phyloP scores from a whole-genome alignment of 2,329 filamentous ascomycete genomes.

The Pleoardoris graminearum region DNA sequence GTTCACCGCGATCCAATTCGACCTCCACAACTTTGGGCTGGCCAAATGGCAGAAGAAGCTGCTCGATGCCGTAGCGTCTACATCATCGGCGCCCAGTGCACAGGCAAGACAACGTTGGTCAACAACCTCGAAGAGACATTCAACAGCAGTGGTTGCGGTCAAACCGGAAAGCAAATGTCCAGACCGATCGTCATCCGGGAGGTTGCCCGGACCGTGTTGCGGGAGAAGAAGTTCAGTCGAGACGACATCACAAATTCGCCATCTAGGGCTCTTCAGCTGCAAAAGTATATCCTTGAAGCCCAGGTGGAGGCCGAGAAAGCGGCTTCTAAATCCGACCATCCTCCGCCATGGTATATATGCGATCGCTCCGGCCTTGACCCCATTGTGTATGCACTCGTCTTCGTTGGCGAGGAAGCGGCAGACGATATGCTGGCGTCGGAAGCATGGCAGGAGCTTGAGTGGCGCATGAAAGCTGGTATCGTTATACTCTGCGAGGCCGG shows the following conservation, averaged over 20 bases:
- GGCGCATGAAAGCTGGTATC: too few species aligned
- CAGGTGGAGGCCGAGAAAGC: too few species aligned
- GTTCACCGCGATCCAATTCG: neutral
- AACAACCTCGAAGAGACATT: constrained; percentile 31
- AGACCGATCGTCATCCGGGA: constrained; percentile 40
- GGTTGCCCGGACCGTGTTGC: constrained; percentile 45
- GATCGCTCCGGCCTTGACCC: constrained; percentile 52
- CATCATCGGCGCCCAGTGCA: constrained; percentile 52
- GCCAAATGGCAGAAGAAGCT: neutral
- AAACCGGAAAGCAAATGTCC: too few species aligned
- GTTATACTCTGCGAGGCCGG: too few species aligned
- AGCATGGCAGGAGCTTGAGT: too few species aligned
- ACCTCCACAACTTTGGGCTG: too few species aligned
- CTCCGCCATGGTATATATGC: constrained; percentile 44
- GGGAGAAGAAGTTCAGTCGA: constrained; percentile 38
- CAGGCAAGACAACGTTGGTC: constrained; percentile 53
- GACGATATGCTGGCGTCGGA: constrained; percentile 23
- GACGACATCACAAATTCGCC: constrained; percentile 39
- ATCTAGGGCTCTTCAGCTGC: too few species aligned
- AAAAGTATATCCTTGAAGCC: too few species aligned
- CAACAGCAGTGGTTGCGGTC: too few species aligned
- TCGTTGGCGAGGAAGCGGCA: constrained; percentile 33
- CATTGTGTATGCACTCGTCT: constrained; percentile 45
- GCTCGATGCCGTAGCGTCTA: constrained; percentile 36
- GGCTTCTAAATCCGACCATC: neutral